Conservation (phyloP, 2,329 filamentous ascomycete species). For the Calonectria pseudoreteaudii region DNA sequence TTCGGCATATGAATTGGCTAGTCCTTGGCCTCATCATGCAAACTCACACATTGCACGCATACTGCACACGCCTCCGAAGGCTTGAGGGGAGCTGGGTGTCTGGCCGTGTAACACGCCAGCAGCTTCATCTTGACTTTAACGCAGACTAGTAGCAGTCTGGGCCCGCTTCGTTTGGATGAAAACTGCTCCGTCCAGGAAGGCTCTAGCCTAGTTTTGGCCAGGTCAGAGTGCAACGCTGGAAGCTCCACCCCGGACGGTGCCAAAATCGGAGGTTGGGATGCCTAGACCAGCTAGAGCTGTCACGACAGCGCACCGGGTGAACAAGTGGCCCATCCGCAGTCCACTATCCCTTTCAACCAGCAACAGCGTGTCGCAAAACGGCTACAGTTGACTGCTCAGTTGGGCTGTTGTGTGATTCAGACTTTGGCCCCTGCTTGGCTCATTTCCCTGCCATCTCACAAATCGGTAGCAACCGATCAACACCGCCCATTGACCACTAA, state of each 20-base stretch:
- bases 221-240: neutral
- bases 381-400: neutral
- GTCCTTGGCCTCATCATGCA: neutral
- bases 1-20: neutral
- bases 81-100: neutral
- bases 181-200: neutral
- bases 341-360: neutral
- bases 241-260: slow-evolving; percentile 8
- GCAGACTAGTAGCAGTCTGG: neutral
- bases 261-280: slow-evolving; percentile 11
- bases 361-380: neutral
- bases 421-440: slow-evolving; percentile 10
- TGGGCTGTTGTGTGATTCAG: slow-evolving; percentile 2
- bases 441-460: slow-evolving; percentile 16
- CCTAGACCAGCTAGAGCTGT: slow-evolving; percentile 15
- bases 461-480: slow-evolving; percentile 42
- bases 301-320: slow-evolving; percentile 13
- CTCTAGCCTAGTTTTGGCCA: slow-evolving; percentile 1
- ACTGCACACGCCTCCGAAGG: neutral
- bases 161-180: neutral
- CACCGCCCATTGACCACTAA: slow-evolving; percentile 15
- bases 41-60: slow-evolving; percentile 3
- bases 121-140: neutral
- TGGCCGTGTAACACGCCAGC: neutral
- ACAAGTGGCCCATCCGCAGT: slow-evolving; percentile 22